These are phyloP conservation scores for Citrullus amarus DNA, from an alignment of 306 rosid genomes.

Conservation along the genomic window DNA sequence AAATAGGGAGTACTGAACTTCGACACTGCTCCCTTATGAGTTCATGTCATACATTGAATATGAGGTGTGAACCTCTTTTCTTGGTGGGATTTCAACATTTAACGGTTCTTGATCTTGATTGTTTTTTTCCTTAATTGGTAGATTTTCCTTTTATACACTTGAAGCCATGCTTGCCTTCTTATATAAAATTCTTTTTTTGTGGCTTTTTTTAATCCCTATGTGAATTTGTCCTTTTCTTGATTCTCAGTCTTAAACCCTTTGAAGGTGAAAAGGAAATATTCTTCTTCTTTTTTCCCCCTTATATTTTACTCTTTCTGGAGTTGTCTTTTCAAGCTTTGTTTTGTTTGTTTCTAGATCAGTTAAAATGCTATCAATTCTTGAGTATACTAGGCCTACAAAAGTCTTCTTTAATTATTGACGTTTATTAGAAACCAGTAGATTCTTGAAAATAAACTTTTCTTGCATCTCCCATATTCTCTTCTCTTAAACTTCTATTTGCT, in stretches of 20 bases:
- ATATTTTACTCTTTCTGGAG: neutral
- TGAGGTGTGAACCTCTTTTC: conserved; percentile 8
- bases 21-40: neutral
- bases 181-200: neutral
- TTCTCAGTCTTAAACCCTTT: conserved; percentile 1
- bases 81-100: conserved; percentile 30
- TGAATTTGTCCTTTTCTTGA: neutral
- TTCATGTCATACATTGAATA: neutral
- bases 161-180: neutral
- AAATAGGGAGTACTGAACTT: neutral
- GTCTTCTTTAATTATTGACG: neutral
- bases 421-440: neutral
- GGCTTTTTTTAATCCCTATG: neutral
- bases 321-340: neutral
- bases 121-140: conserved; percentile 13
- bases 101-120: conserved; percentile 4
- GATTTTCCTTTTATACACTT: neutral
- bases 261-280: conserved; percentile 1
- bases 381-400: neutral
- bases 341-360: neutral
- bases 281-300: neutral
- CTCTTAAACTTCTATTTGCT: neutral
- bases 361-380: neutral
- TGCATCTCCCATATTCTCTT: neutral
- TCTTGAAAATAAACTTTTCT: neutral